These are phyloP conservation scores for Pseudotulostoma volvatum DNA, from an alignment of 495 filamentous ascomycete species.

Conservation along the genomic window DNA sequence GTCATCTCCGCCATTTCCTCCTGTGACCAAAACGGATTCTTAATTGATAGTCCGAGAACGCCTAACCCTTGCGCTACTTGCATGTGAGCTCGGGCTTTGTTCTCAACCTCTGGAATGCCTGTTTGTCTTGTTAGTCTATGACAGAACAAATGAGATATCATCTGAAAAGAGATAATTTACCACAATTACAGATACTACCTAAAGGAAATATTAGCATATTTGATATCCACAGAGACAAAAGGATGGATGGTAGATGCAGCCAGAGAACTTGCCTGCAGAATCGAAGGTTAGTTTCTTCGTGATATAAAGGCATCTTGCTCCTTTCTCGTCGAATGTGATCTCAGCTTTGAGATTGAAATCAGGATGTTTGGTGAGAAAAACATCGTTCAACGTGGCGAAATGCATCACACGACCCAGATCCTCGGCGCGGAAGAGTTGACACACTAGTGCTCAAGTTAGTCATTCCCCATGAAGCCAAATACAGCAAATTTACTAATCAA, in stretches of 20 bases:
- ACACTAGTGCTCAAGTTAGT: too few species aligned
- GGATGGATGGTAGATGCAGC: not conserved
- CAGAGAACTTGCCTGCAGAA: constrained; percentile 7
- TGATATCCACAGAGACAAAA: too few species aligned
- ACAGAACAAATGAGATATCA: not conserved
- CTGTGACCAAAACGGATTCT: constrained; percentile 1
- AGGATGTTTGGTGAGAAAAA: constrained; percentile 4
- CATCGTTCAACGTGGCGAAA: constrained; percentile 3
- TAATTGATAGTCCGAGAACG: not conserved
- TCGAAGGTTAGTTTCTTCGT: constrained; percentile 7
- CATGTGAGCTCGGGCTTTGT: not conserved
- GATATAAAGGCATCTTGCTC: not conserved
- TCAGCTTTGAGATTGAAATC: constrained; percentile 1
- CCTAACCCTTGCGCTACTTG: not conserved
- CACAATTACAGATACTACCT: constrained; percentile 5
- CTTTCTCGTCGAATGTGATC: constrained; percentile 4
- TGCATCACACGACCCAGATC: constrained; percentile 5
- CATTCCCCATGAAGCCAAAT: too few species aligned
- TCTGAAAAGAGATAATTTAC: constrained; percentile 1
- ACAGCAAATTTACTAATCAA: not conserved
- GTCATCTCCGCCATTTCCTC: not conserved
- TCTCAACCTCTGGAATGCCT: constrained; percentile 1
- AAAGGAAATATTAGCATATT: not conserved
- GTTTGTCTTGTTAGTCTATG: not conserved
- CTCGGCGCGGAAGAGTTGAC: constrained; percentile 3